Base-by-base conservation (phyloP, 129 eudicot species). In the Pittosporum tobira region DNA sequence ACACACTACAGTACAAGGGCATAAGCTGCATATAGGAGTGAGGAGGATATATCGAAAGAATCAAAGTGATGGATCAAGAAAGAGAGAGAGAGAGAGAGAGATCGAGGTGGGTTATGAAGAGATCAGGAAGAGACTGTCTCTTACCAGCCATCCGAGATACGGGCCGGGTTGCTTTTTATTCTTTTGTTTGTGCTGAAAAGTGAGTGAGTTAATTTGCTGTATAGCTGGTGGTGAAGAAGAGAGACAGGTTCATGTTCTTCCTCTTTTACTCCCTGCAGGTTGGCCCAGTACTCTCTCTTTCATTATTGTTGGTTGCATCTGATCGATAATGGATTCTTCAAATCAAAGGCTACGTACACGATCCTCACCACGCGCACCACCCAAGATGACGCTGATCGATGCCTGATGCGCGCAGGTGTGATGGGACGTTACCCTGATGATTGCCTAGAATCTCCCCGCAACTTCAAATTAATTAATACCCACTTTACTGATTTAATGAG, bases 191-290 rank as follows among this genome's bases (percentile, higher is more conserved):
- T 2, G 10, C 13, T 15, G n/a, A n/a, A n/a, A n/a, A n/a, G n/a
- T n/a, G n/a, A n/a, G n/a, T n/a, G n/a, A n/a, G n/a, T n/a, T n/a
- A n/a, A n/a, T n/a, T n/a, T n/a, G n/a, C n/a, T n/a, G n/a, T n/a
- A n/a, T n/a, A n/a, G 71, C n/a, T 19, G 31, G 2, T n/a, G 57
- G 29, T 46, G 65, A 51, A 62, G 52, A 71, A 53, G 59, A 47
- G 74, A 71, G 82, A 77, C 82, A 77, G 40, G 59, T 37, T 62
- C 67, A 71, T 67, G 78, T 62, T 66, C 69, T 26, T 65, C 56
- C 62, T 70, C 63, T 63, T 51, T 55, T 27, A 36, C 36, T 29
- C 51, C 72, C 73, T 36, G 23, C 20, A 40, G 50, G 14, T 15
- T 59, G 30, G 26, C 12, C 55, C 55, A 49, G 29, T 49, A 25